phyloP scores from a whole-genome alignment of 1,139 yeast genomes.

The Taiozyma onychis region DNA sequence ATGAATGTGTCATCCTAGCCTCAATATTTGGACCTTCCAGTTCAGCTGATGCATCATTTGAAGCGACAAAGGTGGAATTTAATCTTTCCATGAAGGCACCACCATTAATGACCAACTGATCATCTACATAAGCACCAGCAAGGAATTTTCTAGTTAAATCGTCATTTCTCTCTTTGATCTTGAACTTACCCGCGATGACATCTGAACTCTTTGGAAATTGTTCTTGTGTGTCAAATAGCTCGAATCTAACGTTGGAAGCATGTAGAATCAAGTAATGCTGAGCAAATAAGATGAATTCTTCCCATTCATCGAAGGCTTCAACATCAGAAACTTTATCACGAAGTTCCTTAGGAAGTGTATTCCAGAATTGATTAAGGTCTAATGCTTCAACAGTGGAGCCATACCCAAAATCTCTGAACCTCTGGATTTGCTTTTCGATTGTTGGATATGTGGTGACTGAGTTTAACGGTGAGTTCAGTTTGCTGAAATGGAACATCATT shows the following conservation, averaged over 20 bases:
- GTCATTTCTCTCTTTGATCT: conserved; percentile 7
- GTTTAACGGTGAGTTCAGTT: conserved; percentile 63
- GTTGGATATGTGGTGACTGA: conserved; percentile 57
- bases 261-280: conserved; percentile 72
- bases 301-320: conserved; percentile 81
- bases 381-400: conserved; percentile 40
- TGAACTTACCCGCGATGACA: conserved; percentile 3
- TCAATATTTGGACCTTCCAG: conserved; percentile 7
- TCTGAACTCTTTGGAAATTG: not conserved
- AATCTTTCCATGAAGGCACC: conserved; percentile 49
- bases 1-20: conserved; percentile 58
- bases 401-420: conserved; percentile 49
- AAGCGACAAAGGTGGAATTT: conserved; percentile 15
- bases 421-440: conserved; percentile 38
- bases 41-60: conserved; percentile 6
- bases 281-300: conserved; percentile 70
- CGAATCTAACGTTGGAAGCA: conserved; percentile 40
- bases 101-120: conserved; percentile 40
- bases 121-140: conserved; percentile 33
- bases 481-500: conserved; percentile 68
- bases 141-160: conserved; percentile 42
- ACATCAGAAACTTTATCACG: conserved; percentile 41
- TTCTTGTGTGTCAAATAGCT: conserved; percentile 6
- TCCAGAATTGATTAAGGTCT: conserved; percentile 59
- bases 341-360: conserved; percentile 31